Evolutionary conservation across 2,329 filamentous ascomycete genomes (phyloP).

Genomic region (Pyrenophora graminea): DNA sequence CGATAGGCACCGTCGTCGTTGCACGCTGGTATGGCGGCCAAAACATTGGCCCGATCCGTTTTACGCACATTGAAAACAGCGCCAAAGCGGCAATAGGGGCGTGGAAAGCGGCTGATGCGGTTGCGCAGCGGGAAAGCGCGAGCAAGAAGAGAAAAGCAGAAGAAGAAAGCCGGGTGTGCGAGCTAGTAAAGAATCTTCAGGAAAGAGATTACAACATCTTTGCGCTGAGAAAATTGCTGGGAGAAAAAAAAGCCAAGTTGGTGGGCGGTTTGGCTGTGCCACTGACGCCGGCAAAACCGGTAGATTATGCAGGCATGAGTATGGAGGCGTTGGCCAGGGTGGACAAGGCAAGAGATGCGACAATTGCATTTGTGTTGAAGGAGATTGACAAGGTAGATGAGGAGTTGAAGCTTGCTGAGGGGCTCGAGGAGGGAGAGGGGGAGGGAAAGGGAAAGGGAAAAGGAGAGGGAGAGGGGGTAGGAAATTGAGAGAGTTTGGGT

Average conservation of each 20-base stretch:
- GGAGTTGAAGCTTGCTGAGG: constrained; percentile 35
- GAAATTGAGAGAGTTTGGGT: no score
- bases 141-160: constrained; percentile 45
- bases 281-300: constrained; percentile 36
- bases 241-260: constrained; percentile 48
- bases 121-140: constrained; percentile 41
- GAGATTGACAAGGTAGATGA: constrained; percentile 58
- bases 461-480: no score
- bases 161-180: constrained; percentile 40
- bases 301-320: constrained; percentile 50
- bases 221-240: constrained; percentile 52
- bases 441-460: not conserved
- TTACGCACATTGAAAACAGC: constrained; percentile 57
- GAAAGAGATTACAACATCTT: constrained; percentile 56
- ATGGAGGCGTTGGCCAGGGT: constrained; percentile 48
- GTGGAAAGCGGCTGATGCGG: constrained; percentile 44
- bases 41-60: constrained; percentile 58
- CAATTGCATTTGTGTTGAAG: constrained; percentile 57
- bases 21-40: constrained; percentile 61
- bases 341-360: constrained; percentile 58
- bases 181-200: constrained; percentile 42
- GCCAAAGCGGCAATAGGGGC: constrained; percentile 54
- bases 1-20: constrained; percentile 55
- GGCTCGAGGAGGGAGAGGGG: constrained; percentile 22
- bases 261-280: constrained; percentile 27